Evolutionary conservation across 2,329 filamentous ascomycete species (phyloP).

Genomic region (Epichloe brachyelytri): DNA sequence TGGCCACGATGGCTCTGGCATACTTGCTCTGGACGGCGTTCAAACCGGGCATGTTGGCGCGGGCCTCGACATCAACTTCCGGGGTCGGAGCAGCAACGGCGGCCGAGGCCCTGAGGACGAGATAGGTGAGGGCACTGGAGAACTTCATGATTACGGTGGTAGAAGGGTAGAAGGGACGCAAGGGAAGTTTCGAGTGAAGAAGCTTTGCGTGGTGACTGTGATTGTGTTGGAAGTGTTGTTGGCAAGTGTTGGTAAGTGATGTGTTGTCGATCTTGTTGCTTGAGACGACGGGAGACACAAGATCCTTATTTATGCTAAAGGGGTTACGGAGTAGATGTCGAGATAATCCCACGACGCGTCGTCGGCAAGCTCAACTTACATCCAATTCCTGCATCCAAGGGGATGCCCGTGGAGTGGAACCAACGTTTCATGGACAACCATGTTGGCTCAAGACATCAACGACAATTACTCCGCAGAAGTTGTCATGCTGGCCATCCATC

Average conservation of each 20-base stretch:
- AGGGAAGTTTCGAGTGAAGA: neutral
- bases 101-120: neutral
- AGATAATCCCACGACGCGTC: neutral
- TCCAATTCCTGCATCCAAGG: neutral
- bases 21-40: conserved; percentile 9
- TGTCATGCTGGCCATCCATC: neutral
- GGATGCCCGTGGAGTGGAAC: neutral
- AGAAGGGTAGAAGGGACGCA: neutral
- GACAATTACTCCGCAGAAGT: neutral
- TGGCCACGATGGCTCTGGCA: conserved; percentile 10
- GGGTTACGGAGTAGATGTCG: neutral
- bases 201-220: neutral
- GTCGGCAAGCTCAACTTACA: neutral
- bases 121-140: neutral
- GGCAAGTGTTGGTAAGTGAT: no score
- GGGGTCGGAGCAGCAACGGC: neutral
- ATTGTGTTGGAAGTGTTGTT: neutral
- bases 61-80: conserved; percentile 1
- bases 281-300: no score
- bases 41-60: conserved; percentile 10
- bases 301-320: neutral
- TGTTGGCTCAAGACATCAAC: neutral
- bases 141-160: conserved; percentile 6
- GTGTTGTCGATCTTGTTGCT: no score
- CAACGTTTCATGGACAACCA: neutral